A percentile compares a stretch with the other conserved stretches of the same genome.
These are phyloP conservation scores for Talaromyces funiculosus DNA, from an alignment of 2,329 filamentous ascomycete genomes.

Conservation along the genomic window DNA sequence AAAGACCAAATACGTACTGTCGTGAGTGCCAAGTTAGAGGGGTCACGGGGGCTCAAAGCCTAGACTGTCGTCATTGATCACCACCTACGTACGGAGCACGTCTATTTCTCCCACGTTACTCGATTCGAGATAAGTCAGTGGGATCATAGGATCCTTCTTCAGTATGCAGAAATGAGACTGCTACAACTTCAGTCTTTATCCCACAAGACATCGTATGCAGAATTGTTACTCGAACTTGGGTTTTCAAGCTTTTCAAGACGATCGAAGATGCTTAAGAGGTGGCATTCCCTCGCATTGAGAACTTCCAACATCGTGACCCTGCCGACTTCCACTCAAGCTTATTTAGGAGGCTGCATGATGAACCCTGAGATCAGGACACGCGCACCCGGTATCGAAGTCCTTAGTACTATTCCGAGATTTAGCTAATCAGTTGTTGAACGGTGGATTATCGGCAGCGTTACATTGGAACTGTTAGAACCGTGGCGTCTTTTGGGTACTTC, in stretches of 20 bases:
- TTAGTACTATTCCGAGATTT: too few relatives aligned
- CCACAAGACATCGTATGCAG: too few relatives aligned
- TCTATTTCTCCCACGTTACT: too few relatives aligned
- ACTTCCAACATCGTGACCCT: slow-evolving; percentile 3
- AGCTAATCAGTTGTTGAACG: too few relatives aligned
- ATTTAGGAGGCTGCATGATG: slow-evolving; percentile 7
- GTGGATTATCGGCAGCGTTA: too few relatives aligned
- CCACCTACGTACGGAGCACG: neutral
- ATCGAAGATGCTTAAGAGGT: neutral
- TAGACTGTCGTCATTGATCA: neutral
- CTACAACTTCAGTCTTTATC: too few relatives aligned
- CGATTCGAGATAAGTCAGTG: too few relatives aligned
- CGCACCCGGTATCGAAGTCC: slow-evolving; percentile 23
- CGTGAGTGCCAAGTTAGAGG: neutral
- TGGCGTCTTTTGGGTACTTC: neutral
- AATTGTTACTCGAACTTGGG: too few relatives aligned
- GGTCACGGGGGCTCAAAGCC: neutral
- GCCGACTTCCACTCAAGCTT: neutral
- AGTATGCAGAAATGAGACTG: too few relatives aligned
- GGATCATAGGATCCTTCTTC: too few relatives aligned
- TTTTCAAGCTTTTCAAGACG: neutral
- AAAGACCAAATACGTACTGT: neutral
- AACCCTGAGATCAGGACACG: slow-evolving; percentile 13
- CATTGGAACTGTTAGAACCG: neutral
- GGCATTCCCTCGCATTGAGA: slow-evolving; percentile 4